Evolutionary conservation across 768 basidiomycete species (phyloP).

Genomic region (Russula sp.): DNA sequence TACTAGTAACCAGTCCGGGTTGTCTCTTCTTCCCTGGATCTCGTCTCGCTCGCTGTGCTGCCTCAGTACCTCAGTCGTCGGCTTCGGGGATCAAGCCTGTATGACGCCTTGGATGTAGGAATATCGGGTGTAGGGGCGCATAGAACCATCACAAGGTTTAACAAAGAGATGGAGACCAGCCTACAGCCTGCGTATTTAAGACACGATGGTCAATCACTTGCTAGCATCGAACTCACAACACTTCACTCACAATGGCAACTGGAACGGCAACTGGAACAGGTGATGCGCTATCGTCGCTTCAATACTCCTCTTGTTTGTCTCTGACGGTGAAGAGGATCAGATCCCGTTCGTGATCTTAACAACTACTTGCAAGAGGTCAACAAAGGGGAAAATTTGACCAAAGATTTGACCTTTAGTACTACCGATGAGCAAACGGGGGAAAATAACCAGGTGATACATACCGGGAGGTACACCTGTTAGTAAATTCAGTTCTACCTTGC

Average conservation of each 20-base stretch:
- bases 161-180: background rate
- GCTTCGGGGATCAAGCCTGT: background rate
- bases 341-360: constrained; percentile 16
- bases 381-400: background rate
- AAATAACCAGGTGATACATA: constrained; percentile 4
- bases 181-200: background rate
- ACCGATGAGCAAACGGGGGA: background rate
- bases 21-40: no score
- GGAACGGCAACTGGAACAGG: background rate
- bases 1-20: background rate
- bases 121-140: constrained; percentile 16
- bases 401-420: background rate
- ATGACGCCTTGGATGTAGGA: constrained; percentile 12
- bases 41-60: background rate
- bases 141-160: background rate
- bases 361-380: constrained; percentile 9
- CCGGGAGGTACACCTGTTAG: constrained; percentile 9
- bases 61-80: no score
- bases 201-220: background rate
- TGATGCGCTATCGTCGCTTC: background rate
- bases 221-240: background rate
- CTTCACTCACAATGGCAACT: background rate
- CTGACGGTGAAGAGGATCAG: constrained; percentile 6
- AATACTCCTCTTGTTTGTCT: background rate
- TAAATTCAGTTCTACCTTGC: background rate